Base-by-base conservation (phyloP, 805 yeast species). In the Kodamaea nitidulidarum region DNA sequence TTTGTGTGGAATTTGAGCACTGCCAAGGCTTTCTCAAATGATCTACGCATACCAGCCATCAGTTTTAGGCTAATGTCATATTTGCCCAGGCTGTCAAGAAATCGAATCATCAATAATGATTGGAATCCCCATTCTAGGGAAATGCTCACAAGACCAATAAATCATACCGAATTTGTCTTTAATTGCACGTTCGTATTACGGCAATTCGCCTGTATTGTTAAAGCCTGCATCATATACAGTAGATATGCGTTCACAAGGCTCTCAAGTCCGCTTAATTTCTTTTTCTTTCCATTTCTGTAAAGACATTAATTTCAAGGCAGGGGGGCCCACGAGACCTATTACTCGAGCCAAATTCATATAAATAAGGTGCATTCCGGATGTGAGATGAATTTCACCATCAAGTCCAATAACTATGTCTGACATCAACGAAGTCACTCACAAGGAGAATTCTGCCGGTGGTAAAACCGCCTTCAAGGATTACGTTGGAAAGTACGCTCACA, bases 401-500 rank as follows among this genome's bases (percentile, higher is more conserved):
- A 26, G 11, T 16, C 7, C 15, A n/a, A 31, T 17, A 16, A 39
- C 17, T 28, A 58, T 56, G 61, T 45, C 60, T 39, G 61, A 58
- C 40, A 58, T 58, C 31, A 41, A 47, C 37, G 50, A 46, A 38
- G 46, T 47, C 29, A 43, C 51, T 21, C 45, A 46, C 44, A 45
- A 41, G 22, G 60, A 46, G 16, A 50, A 50, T 48, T 24, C 34
- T 20, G 40, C 52, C 31, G 95, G 95, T 68, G 93, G 95, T 70
- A 82, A 85, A 58, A 78, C 87, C 47, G 93, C 93, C 38, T 85
- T 84, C 77, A 90, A 85, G 69, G 87, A 85, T 58, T 84, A 76
- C 63, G 56, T 84, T 46, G 84, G 80, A 42, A 88, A 85, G 62
- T 85, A 81, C 50, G 84, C 91, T 32, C 85, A 85, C 57, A 76